Percentiles rank a stretch among this genome's conserved stretches.
phyloP scores from a whole-genome alignment of 2,329 filamentous ascomycete genomes.

The Hysterium pulicare region DNA sequence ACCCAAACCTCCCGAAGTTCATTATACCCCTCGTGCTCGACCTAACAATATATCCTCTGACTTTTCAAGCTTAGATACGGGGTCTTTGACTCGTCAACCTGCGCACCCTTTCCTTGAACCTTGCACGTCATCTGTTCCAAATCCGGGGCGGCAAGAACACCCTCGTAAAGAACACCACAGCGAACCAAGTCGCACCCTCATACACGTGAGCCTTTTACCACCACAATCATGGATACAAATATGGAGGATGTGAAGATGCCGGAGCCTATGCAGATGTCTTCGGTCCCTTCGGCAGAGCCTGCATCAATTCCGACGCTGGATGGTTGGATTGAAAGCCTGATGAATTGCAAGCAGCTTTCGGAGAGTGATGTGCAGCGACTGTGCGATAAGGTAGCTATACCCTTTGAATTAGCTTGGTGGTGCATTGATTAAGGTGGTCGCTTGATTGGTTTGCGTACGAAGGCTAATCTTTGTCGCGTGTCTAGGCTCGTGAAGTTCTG shows the following conservation, averaged over 20 bases:
- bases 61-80: not conserved
- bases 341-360: constrained; percentile 96
- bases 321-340: constrained; percentile 97
- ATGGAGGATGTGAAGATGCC: constrained; percentile 97
- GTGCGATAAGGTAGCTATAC: constrained; percentile 79
- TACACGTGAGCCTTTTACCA: constrained; percentile 7
- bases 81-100: constrained; percentile 38
- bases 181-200: constrained; percentile 27
- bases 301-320: constrained; percentile 90
- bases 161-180: constrained; percentile 28
- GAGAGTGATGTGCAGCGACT: constrained; percentile 93
- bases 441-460: not conserved
- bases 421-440: not conserved
- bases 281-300: constrained; percentile 72
- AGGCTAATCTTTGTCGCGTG: constrained; percentile 10
- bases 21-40: not conserved
- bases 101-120: constrained; percentile 22
- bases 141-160: constrained; percentile 35
- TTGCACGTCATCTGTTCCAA: constrained; percentile 36
- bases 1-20: not conserved
- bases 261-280: constrained; percentile 66
- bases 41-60: not conserved
- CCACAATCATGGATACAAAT: constrained; percentile 81
- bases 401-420: not conserved
- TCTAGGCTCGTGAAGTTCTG: constrained; percentile 86